Conservation (phyloP, 2,329 filamentous ascomycete species). For the Fusarium hainanense region DNA sequence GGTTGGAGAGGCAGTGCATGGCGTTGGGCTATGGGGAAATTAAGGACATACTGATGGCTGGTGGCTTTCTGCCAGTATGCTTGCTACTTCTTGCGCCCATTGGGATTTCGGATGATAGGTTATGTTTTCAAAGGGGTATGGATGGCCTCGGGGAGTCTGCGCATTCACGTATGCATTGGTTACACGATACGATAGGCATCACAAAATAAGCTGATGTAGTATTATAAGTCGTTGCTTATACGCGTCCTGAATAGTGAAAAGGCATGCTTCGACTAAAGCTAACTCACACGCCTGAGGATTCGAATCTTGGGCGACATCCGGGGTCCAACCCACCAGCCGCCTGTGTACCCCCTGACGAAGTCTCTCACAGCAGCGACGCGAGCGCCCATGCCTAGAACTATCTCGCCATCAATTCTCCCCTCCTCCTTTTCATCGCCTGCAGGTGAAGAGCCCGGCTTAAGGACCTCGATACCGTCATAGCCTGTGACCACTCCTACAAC, state of each 20-base stretch:
- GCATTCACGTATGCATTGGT: conserved; percentile 33
- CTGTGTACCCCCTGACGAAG: conserved; percentile 58
- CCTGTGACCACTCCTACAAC: conserved; percentile 67
- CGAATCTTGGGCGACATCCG: conserved; percentile 67
- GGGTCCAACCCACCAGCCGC: conserved; percentile 74
- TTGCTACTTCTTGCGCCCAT: conserved; percentile 24
- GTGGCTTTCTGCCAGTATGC: conserved; percentile 6
- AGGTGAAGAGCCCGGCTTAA: conserved; percentile 58
- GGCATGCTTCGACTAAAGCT: neutral
- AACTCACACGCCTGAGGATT: conserved; percentile 55
- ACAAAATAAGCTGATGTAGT: conserved; percentile 28
- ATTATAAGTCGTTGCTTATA: conserved; percentile 16
- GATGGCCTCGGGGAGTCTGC: conserved; percentile 28
- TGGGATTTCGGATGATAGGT: conserved; percentile 19
- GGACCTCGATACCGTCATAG: conserved; percentile 68
- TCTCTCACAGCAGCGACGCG: conserved; percentile 54
- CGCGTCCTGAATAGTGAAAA: neutral
- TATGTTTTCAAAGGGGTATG: conserved; percentile 23
- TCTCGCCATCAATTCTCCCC: conserved; percentile 28
- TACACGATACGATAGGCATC: conserved; percentile 33
- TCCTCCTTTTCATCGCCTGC: conserved; percentile 10
- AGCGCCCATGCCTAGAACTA: conserved; percentile 59
- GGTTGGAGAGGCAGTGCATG: conserved; percentile 34
- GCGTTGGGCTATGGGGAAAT: conserved; percentile 42
- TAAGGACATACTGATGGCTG: conserved; percentile 23